A percentile compares a stretch with the other conserved stretches of the same genome.
These are phyloP conservation scores for Stenogyne calaminthoides DNA, from an alignment of 305 asterid species.

Conservation along the genomic window DNA sequence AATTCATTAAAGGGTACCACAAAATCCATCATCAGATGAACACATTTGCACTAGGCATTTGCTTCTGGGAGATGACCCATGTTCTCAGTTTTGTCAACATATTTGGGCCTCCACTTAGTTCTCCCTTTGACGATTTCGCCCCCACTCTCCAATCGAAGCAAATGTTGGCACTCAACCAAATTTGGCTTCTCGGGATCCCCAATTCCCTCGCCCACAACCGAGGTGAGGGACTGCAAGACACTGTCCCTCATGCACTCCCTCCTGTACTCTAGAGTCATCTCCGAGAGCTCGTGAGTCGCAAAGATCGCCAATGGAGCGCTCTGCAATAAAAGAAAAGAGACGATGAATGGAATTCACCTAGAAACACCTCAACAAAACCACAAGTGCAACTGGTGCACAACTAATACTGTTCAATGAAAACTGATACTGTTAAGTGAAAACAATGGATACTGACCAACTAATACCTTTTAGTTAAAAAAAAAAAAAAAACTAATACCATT, in stretches of 20 bases:
- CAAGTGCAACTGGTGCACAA: too few relatives aligned
- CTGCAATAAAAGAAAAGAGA: constrained; percentile 38
- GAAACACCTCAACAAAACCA: constrained; percentile 7
- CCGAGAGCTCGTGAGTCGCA: constrained; percentile 84
- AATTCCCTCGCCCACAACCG: constrained; percentile 47
- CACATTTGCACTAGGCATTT: constrained; percentile 30
- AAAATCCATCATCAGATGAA: neutral
- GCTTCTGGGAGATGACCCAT: constrained; percentile 38
- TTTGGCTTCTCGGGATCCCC: constrained; percentile 46
- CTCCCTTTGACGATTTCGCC: constrained; percentile 88
- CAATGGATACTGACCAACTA: too few relatives aligned
- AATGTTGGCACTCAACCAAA: constrained; percentile 76
- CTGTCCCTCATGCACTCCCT: constrained; percentile 98
- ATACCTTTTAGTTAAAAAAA: too few relatives aligned
- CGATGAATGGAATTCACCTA: neutral
- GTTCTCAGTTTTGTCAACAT: constrained; percentile 35
- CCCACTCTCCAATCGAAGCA: constrained; percentile 84
- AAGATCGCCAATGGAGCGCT: constrained; percentile 79
- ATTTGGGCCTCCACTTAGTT: constrained; percentile 92
- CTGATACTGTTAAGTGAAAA: too few relatives aligned
- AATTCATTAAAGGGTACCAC: constrained; percentile 6
- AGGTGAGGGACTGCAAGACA: constrained; percentile 85
- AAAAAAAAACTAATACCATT: too few relatives aligned
- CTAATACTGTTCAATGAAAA: too few relatives aligned
- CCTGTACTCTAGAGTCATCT: constrained; percentile 84